These are phyloP conservation scores for Aspergillus tamarii DNA, from an alignment of 2,329 filamentous ascomycete species.

Conservation along the genomic window DNA sequence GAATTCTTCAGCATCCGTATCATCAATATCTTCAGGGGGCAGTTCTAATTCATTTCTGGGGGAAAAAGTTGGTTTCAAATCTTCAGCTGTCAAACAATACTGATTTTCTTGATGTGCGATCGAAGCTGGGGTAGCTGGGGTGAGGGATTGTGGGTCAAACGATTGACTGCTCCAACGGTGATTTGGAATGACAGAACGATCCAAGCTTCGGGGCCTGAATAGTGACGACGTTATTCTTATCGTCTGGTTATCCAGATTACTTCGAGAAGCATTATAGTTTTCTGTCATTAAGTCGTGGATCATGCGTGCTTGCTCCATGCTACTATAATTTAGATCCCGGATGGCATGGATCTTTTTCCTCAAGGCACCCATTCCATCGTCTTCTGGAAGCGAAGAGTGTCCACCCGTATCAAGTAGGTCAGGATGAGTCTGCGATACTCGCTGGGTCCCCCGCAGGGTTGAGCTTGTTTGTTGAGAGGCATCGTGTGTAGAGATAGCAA, in stretches of 20 bases:
- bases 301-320: constrained; percentile 68
- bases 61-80: constrained; percentile 69
- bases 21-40: constrained; percentile 39
- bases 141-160: constrained; percentile 32
- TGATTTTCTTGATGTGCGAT: constrained; percentile 33
- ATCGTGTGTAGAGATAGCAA: constrained; percentile 5
- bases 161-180: constrained; percentile 35
- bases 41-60: constrained; percentile 45
- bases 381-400: constrained; percentile 61
- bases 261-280: constrained; percentile 60
- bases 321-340: constrained; percentile 62
- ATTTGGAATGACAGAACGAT: constrained; percentile 33
- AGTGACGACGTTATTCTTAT: constrained; percentile 27
- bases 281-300: constrained; percentile 74
- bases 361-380: constrained; percentile 75
- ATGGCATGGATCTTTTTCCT: constrained; percentile 70
- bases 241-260: constrained; percentile 26
- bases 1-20: constrained; percentile 50
- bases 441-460: constrained; percentile 4
- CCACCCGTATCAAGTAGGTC: constrained; percentile 22
- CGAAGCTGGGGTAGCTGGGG: constrained; percentile 31
- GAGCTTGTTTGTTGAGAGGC: neutral
- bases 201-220: constrained; percentile 28
- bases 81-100: constrained; percentile 53
- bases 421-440: constrained; percentile 3